Evolutionary conservation across 331 rosid genomes (phyloP), one percentile per base, ranked within the genome.

Genomic region (Prunus yedoensis): DNA sequence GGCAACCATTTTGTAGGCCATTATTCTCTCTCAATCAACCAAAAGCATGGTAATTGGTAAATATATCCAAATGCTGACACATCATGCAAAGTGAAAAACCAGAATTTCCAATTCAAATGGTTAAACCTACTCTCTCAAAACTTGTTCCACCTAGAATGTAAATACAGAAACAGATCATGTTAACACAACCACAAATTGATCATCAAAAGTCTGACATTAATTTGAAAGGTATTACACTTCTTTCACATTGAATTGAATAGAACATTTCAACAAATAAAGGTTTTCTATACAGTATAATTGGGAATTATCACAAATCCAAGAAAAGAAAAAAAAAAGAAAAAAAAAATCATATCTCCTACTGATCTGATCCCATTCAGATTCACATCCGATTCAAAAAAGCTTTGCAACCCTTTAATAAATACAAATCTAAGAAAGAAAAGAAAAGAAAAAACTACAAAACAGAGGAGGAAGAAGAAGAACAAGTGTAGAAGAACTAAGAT

Each of bases 281-380:
- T 45, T 59, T 15, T 80, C 68, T 85, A 66, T 83, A 85, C 89
- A 90, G 85, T 77, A 45, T 81, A 53, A 54, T 58, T 57, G 57
- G 51, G 61, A 68, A 52, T 58, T 43, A 28, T 58, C 74, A 51
- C 66, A 79, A 67, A 65, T 52, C 58, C 61, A 23, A 63, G 57
- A 51, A 62, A 3, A 53, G 10, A 18, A 41, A 66, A 7, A n/a
- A 43, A 58, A 10, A 7, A 57, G 71, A 77, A 73, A 53, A 46
- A 64, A 66, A 1, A 54, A 59, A 59, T 62, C 30, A 78, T 30
- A 78, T 79, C 62, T 23, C 77, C 75, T 73, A 62, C 77, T 23
- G 83, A 86, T 82, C 84, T 83, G 76, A 83, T 80, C 60, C 74
- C 70, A 21, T 27, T 43, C 50, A 66, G 68, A 76, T 49, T 83